Evolutionary conservation across 768 basidiomycete genomes (phyloP).

Genomic region (Suillus decipiens): DNA sequence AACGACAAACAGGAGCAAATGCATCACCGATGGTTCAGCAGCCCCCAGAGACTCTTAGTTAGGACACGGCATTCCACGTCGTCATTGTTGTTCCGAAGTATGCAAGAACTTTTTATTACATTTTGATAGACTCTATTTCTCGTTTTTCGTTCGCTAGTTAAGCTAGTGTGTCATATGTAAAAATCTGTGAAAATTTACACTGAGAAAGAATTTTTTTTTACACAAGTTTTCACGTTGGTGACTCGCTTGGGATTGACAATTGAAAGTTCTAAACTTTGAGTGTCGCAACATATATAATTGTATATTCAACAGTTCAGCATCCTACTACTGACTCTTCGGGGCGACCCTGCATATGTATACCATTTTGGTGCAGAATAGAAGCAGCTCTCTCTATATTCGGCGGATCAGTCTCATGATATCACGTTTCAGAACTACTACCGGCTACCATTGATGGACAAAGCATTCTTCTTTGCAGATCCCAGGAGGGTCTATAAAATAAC

Average conservation of each 20-base stretch:
- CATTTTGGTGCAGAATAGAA: not conserved
- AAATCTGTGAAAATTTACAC: not conserved
- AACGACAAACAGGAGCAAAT: constrained; percentile 1
- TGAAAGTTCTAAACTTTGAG: too few relatives aligned
- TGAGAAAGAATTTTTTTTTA: too few relatives aligned
- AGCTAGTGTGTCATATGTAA: constrained; percentile 1
- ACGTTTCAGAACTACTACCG: not conserved
- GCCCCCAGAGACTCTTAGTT: not conserved
- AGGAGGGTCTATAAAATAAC: not conserved
- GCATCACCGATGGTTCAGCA: not conserved
- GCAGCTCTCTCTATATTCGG: not conserved
- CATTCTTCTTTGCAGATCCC: not conserved
- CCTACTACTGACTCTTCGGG: too few relatives aligned
- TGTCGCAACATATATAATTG: not conserved
- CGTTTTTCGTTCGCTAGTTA: constrained; percentile 1
- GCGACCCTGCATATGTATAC: not conserved
- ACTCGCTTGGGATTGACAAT: too few relatives aligned
- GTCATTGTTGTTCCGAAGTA: not conserved
- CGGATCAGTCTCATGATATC: not conserved
- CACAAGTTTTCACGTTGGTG: too few relatives aligned
- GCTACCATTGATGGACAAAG: not conserved
- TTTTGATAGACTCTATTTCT: not conserved
- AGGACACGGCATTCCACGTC: not conserved
- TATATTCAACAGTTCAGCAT: not conserved
- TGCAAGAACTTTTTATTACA: not conserved